Conservation (phyloP, 148 eudicot genomes). For the Rhododendron mucronatum region DNA sequence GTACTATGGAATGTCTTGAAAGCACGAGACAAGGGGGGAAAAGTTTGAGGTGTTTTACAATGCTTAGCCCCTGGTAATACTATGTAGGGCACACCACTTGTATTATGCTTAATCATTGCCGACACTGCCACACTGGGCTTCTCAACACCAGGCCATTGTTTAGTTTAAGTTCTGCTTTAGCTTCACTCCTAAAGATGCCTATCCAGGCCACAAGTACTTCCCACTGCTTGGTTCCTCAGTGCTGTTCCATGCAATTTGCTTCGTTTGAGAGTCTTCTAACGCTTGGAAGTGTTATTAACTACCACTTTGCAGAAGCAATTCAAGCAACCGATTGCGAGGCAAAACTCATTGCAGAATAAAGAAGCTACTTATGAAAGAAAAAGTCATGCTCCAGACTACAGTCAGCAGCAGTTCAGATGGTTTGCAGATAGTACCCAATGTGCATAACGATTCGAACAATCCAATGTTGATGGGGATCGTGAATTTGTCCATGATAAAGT, state of each 20-base stretch:
- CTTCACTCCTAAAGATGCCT: background rate
- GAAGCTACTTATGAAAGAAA: constrained; percentile 18
- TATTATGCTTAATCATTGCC: too few species aligned
- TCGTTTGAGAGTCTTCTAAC: background rate
- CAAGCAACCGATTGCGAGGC: constrained; percentile 24
- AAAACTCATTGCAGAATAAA: constrained; percentile 11
- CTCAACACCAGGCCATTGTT: background rate
- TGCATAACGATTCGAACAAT: constrained; percentile 17
- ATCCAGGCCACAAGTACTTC: background rate
- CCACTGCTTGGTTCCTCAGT: background rate
- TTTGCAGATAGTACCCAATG: constrained; percentile 7
- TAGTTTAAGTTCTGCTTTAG: background rate
- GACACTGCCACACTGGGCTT: too few species aligned
- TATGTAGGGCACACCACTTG: too few species aligned
- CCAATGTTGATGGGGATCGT: constrained; percentile 20
- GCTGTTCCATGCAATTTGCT: background rate
- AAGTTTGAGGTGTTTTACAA: constrained; percentile 70
- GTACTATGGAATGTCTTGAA: constrained; percentile 78
- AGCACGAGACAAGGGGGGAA: constrained; percentile 63
- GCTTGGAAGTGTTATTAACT: background rate
- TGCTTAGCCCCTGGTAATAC: background rate
- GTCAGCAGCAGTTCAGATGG: constrained; percentile 18
- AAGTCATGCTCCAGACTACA: constrained; percentile 3
- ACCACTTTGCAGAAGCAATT: constrained; percentile 54
- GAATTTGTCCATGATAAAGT: constrained; percentile 49